Conservation (phyloP, 768 basidiomycete species). For the Suillus subalutaceus region DNA sequence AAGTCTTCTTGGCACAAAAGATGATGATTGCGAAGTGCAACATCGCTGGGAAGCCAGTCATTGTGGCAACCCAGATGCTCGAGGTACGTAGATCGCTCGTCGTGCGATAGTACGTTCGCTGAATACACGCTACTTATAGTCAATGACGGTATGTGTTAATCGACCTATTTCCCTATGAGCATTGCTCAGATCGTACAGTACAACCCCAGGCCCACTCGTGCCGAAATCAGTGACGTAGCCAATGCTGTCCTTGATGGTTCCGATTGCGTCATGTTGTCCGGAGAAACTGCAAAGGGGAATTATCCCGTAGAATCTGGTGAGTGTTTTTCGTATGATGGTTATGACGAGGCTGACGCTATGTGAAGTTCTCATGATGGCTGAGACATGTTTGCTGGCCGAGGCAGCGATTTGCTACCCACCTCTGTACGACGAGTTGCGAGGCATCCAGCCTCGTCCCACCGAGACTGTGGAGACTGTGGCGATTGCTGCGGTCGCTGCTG, state of each 20-base stretch:
- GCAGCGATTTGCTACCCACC: slow-evolving; percentile 94
- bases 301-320: slow-evolving; percentile 95
- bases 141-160: slow-evolving; percentile 76
- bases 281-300: slow-evolving; percentile 97
- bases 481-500: slow-evolving; percentile 93
- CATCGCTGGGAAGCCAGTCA: slow-evolving; percentile 96
- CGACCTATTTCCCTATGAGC: slow-evolving; percentile 10
- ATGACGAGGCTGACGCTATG: slow-evolving; percentile 13
- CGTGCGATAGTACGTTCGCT: not conserved
- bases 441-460: slow-evolving; percentile 83
- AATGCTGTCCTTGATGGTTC: slow-evolving; percentile 99
- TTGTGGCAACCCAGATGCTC: slow-evolving; percentile 99
- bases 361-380: slow-evolving; percentile 98
- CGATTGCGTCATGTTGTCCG: slow-evolving; percentile 99
- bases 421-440: slow-evolving; percentile 85
- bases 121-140: slow-evolving; percentile 45
- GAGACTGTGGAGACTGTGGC: slow-evolving; percentile 95
- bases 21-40: slow-evolving; percentile 99
- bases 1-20: slow-evolving; percentile 99
- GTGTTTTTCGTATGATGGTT: slow-evolving; percentile 24
- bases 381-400: slow-evolving; percentile 97
- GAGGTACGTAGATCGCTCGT: slow-evolving; percentile 55
- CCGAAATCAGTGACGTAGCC: slow-evolving; percentile 98
- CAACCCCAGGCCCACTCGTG: slow-evolving; percentile 98
- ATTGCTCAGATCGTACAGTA: slow-evolving; percentile 54